These are phyloP conservation scores for Penicillium sp. DNA, from an alignment of 2,329 filamentous ascomycete genomes.

Conservation along the genomic window DNA sequence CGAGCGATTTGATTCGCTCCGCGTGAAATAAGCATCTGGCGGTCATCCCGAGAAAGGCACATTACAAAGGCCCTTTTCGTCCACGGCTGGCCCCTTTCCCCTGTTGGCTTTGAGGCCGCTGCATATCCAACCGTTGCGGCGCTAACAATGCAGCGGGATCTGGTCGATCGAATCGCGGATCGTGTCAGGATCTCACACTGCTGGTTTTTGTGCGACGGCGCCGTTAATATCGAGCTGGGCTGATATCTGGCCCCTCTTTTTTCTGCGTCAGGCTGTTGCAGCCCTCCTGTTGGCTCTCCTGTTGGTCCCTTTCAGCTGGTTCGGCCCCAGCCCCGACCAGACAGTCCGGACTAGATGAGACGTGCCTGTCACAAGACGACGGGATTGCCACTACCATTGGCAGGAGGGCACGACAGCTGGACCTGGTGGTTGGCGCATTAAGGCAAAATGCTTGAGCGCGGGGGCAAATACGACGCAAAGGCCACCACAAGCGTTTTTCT, in stretches of 20 bases:
- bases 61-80: constrained; percentile 5
- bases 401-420: not conserved
- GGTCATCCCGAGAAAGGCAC: constrained; percentile 4
- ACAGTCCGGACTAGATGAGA: not conserved
- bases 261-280: not conserved
- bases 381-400: not conserved
- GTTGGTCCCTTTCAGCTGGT: not conserved
- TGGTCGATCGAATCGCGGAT: constrained; percentile 2
- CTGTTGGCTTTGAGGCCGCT: constrained; percentile 2
- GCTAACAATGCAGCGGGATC: constrained; percentile 7
- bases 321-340: not conserved
- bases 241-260: not conserved
- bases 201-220: not conserved
- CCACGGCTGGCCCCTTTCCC: constrained; percentile 8
- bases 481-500: not conserved
- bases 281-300: not conserved
- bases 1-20: constrained; percentile 25
- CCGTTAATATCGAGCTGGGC: constrained; percentile 5
- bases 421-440: not conserved
- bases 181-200: not conserved
- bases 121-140: constrained; percentile 11
- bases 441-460: not conserved
- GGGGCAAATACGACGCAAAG: not conserved
- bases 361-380: not conserved
- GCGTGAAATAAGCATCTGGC: constrained; percentile 30